These are phyloP conservation scores for Colletotrichum lupini DNA, from an alignment of 2,329 filamentous ascomycete genomes.

Conservation along the genomic window DNA sequence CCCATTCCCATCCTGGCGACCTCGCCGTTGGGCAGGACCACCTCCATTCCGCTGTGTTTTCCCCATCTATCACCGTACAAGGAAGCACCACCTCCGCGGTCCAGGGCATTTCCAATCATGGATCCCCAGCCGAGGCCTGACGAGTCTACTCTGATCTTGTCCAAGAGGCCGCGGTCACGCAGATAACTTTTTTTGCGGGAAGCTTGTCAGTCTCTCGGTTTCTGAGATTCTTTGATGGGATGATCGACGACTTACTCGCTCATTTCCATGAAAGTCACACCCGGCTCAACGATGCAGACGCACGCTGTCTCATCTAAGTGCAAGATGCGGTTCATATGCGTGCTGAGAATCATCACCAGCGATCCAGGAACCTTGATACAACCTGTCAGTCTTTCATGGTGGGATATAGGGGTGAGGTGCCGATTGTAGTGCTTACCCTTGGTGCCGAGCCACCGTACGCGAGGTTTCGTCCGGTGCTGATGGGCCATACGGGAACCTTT, in stretches of 20 bases:
- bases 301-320: slow-evolving; percentile 60
- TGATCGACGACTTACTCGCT: slow-evolving; percentile 46
- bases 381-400: no score
- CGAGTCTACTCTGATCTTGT: slow-evolving; percentile 55
- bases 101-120: slow-evolving; percentile 57
- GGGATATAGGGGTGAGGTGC: no score
- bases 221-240: no score
- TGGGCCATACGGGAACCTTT: slow-evolving; percentile 59
- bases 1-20: slow-evolving; percentile 60
- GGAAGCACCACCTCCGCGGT: slow-evolving; percentile 59
- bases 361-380: slow-evolving; percentile 53
- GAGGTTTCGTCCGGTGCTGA: slow-evolving; percentile 60
- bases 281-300: slow-evolving; percentile 65
- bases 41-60: slow-evolving; percentile 53
- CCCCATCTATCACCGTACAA: slow-evolving; percentile 45
- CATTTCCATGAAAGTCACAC: slow-evolving; percentile 63
- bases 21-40: slow-evolving; percentile 57
- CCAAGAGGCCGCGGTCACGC: slow-evolving; percentile 48
- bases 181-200: slow-evolving; percentile 43
- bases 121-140: slow-evolving; percentile 54
- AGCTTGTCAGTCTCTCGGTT: no score
- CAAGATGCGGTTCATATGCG: slow-evolving; percentile 63
- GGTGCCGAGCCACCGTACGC: slow-evolving; percentile 66
- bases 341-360: slow-evolving; percentile 62
- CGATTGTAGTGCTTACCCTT: slow-evolving; percentile 40